Percentiles rank a stretch among this genome's conserved stretches.
Evolutionary conservation across 257 asterid species (phyloP).

Genomic region (Nicotiana knightiana): DNA sequence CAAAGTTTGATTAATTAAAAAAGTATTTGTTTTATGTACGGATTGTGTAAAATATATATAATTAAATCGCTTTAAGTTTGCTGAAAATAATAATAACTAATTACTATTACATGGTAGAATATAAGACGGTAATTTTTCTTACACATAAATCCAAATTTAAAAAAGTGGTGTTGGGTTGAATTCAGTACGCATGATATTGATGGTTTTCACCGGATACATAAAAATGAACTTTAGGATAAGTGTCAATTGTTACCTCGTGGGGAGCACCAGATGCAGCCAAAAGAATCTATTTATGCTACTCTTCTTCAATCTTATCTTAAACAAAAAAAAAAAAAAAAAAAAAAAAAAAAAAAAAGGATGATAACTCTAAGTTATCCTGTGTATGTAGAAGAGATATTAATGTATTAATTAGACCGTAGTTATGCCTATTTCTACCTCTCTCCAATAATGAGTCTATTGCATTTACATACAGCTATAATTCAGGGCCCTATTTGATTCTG

Average conservation of each 20-base stretch:
- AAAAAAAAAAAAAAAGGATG: not conserved
- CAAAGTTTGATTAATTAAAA: too few relatives aligned
- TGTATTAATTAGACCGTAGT: too few relatives aligned
- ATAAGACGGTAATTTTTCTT: too few relatives aligned
- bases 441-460: too few relatives aligned
- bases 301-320: not conserved
- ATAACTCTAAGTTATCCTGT: not conserved
- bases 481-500: too few relatives aligned
- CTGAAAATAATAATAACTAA: too few relatives aligned
- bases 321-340: not conserved
- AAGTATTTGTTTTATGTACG: too few relatives aligned
- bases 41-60: too few relatives aligned
- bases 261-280: conserved; percentile 11
- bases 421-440: too few relatives aligned
- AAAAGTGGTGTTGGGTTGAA: not conserved
- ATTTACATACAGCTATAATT: too few relatives aligned
- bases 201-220: not conserved
- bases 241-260: conserved; percentile 7
- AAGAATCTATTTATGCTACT: not conserved
- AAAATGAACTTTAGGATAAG: conserved; percentile 10
- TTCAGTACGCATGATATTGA: not conserved
- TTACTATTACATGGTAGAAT: too few relatives aligned
- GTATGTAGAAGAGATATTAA: not conserved
- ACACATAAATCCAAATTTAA: not conserved
- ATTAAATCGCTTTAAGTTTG: too few relatives aligned